Base-by-base conservation (phyloP, 495 filamentous ascomycete genomes). In the Saxispiralis lemnorum region DNA sequence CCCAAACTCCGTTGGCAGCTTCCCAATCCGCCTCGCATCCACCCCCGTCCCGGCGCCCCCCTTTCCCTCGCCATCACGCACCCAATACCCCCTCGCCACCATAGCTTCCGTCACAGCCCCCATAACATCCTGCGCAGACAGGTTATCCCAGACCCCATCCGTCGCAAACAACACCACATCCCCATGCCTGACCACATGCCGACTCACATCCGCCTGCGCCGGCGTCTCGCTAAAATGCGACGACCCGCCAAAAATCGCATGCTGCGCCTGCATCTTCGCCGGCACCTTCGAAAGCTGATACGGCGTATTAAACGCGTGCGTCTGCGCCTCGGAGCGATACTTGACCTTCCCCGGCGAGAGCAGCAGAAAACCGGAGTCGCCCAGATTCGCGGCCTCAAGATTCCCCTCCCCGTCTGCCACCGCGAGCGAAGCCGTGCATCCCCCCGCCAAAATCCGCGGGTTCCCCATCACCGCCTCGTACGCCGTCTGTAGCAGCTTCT, bases 301-400 rank as follows among this genome's bases (percentile, higher is more conserved):
- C 2, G 89, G 89, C 0, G 88, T 95, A 62, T 97, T 97, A 68
- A 97, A 97, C 17, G 80, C 84, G 58, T 97, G 92, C 0, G 83
- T 96, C 59, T 97, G 89, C 17, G 84, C 79, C 31, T 76, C 69
- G 3, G 85, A 89, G 57, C 74, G 75, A 35, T 81, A 70, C 52
- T 86, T 80, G 14, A 96, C 79, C 11, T 79, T 82, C 52, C 84
- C 88, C 28, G 78, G 68, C 17, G 85, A 75, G 42, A 96, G 61
- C 38, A 93, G 75, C 17, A 95, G 72, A 57, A 83, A 95, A 40
- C 88, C 89, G n/a, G 86, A 94, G 62, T 97, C 89, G 47, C 89
- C 89, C n/a, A 97, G 66, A 58, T 35, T 43, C 30, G 40, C 28
- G 28, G 40, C 16, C 67, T 88, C 79, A 14, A 95, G 66, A 9